Conservation (phyloP, 441 rosid species). For the Gossypium laxum region DNA sequence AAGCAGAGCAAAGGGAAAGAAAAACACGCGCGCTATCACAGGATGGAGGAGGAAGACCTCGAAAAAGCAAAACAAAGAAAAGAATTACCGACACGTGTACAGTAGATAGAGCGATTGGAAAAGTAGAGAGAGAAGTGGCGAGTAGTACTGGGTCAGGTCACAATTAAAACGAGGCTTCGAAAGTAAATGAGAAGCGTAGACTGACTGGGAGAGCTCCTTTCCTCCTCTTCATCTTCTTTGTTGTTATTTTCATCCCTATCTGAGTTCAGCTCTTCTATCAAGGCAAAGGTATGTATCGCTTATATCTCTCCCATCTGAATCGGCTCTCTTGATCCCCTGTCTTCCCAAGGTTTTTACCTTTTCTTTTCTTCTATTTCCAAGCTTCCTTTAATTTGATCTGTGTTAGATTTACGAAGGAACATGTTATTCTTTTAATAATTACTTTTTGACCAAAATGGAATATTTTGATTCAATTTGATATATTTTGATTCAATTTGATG, state of each 20-base stretch:
- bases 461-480: too few relatives aligned
- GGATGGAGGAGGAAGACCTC: slow-evolving; percentile 15
- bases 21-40: slow-evolving; percentile 21
- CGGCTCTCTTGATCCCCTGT: slow-evolving; percentile 7
- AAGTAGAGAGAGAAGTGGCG: neutral
- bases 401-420: slow-evolving; percentile 8
- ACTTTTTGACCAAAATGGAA: neutral
- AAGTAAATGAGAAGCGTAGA: slow-evolving; percentile 29
- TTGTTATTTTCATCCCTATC: neutral
- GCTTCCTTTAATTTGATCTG: slow-evolving; percentile 14
- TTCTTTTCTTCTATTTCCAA: slow-evolving; percentile 8
- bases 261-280: neutral
- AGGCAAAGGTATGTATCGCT: slow-evolving; percentile 13
- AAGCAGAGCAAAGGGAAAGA: neutral
- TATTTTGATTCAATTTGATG: neutral
- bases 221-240: neutral
- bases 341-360: neutral
- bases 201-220: slow-evolving; percentile 17
- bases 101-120: slow-evolving; percentile 10
- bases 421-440: neutral
- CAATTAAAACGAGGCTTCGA: slow-evolving; percentile 31
- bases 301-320: neutral
- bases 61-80: slow-evolving; percentile 6
- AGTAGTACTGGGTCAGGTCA: slow-evolving; percentile 16
- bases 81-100: slow-evolving; percentile 13